Evolutionary conservation across 2,329 filamentous ascomycete species (phyloP), one percentile per base, ranked within the genome.

Genomic region (Pseudohalonectria lignicola): DNA sequence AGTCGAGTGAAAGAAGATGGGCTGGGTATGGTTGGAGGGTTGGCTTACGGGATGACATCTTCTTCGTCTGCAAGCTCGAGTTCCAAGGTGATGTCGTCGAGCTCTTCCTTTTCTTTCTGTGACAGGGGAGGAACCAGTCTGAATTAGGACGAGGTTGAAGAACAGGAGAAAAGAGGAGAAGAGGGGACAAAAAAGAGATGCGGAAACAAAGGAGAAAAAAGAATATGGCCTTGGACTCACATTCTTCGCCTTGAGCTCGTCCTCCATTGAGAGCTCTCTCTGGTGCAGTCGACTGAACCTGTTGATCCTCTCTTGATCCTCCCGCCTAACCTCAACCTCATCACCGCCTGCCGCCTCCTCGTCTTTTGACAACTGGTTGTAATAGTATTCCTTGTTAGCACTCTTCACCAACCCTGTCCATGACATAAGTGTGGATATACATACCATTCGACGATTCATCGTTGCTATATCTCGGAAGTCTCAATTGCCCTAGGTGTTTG

Each of bases 241-340:
- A 58, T 78, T 78, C 59, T 94, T 95, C 5, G 63, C 59, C 54
- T 82, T 82, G 47, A 96, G 63, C 50, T 92, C 79, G 34, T 93
- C 87, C 55, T 93, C 80, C 4, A 96, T 59, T 3, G 70, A 61
- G 25, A 82, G 71, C 57, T 94, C 84, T 37, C 85, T 82, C 57
- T 93, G 86, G 59, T 98, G 92, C 45, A 98, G 69, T 32, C 87
- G 80, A 61, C 88, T 95, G 70, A 98, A 98, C 47, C 79, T 82
- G 65, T 98, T 98, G 76, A 98, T 98, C 65, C 92, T 94, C 66
- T 96, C 88, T 62, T 98, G 92, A 58, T 98, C 92, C 59, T 96
- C 88, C 53, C 88, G 83, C 43, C 92, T 84, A 42, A 98, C 92
- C 61, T 95, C 85, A 51, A 87, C 82, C 56, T 98, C 92, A 48